phyloP scores from a whole-genome alignment of 306 rosid genomes.

The Rosa lucieae region DNA sequence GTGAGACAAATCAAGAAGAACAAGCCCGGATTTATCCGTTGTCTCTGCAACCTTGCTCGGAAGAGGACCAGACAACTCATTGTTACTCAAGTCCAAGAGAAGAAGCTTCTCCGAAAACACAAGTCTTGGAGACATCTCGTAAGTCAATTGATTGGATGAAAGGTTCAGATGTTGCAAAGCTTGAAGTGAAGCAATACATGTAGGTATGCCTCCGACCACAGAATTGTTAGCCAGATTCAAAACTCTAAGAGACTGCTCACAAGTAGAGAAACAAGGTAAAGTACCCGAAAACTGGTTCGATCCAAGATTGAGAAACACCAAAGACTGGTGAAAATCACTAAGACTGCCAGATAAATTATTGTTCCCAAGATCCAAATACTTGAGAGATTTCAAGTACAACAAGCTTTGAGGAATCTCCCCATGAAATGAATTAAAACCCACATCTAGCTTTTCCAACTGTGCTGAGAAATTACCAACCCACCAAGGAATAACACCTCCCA shows the following conservation, averaged over 20 bases:
- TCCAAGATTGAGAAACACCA: constrained; percentile 73
- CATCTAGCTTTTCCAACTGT: constrained; percentile 56
- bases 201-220: constrained; percentile 78
- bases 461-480: constrained; percentile 92
- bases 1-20: constrained; percentile 91
- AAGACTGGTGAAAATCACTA: constrained; percentile 66
- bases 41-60: constrained; percentile 77
- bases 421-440: constrained; percentile 57
- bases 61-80: constrained; percentile 80
- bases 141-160: constrained; percentile 72
- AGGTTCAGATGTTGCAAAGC: constrained; percentile 76
- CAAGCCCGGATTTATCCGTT: constrained; percentile 85
- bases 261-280: constrained; percentile 84
- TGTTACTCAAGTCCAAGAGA: constrained; percentile 89
- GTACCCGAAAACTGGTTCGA: constrained; percentile 90
- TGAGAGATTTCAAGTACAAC: constrained; percentile 56
- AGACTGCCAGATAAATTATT: constrained; percentile 63
- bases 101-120: constrained; percentile 84
- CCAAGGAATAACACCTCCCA: constrained; percentile 69
- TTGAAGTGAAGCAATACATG: constrained; percentile 77
- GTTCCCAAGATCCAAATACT: constrained; percentile 65
- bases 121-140: constrained; percentile 76
- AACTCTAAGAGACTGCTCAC: constrained; percentile 56
- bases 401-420: constrained; percentile 80
- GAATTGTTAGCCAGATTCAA: constrained; percentile 82